A percentile compares a stretch with the other conserved stretches of the same genome.
Evolutionary conservation across 2,329 filamentous ascomycete genomes (phyloP).

Genomic region (Cladosporium sp.): DNA sequence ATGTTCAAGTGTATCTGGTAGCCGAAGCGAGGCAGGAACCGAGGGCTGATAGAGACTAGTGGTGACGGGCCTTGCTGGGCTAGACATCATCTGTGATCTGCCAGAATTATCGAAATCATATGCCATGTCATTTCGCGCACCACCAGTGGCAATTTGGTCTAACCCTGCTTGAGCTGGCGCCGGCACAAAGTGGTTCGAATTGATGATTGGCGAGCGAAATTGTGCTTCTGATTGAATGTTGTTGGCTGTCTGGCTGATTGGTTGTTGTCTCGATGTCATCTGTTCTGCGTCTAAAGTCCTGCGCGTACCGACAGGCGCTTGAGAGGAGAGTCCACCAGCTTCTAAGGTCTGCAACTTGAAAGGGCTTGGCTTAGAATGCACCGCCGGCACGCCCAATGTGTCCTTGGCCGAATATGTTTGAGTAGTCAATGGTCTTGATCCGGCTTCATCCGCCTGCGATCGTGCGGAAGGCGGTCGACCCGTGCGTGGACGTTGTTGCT

Average conservation of each 20-base stretch:
- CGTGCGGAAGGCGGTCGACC: slow-evolving; percentile 23
- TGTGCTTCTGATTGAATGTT: background rate
- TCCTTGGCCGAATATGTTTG: background rate
- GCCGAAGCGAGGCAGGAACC: background rate
- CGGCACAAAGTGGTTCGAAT: background rate
- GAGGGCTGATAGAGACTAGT: slow-evolving; percentile 1
- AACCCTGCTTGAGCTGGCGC: background rate
- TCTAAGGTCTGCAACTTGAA: slow-evolving; percentile 21
- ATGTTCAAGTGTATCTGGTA: slow-evolving; percentile 24
- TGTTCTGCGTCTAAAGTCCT: too few species aligned
- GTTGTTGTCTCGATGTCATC: background rate
- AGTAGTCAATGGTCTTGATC: slow-evolving; percentile 19
- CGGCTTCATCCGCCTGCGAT: slow-evolving; percentile 17
- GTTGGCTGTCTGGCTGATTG: background rate
- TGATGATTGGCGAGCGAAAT: background rate
- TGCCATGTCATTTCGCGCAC: background rate
- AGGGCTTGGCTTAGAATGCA: slow-evolving; percentile 6
- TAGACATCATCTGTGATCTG: background rate
- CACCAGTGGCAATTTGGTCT: background rate
- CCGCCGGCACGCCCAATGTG: background rate
- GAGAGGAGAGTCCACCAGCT: slow-evolving; percentile 19
- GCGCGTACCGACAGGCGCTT: background rate
- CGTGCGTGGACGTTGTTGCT: slow-evolving; percentile 27
- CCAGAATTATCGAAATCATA: background rate
- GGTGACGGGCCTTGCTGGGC: background rate